Percentiles rank a stretch among this genome's conserved stretches.
phyloP scores from a whole-genome alignment of 495 filamentous ascomycete genomes.

The Xylaria bambusicola region DNA sequence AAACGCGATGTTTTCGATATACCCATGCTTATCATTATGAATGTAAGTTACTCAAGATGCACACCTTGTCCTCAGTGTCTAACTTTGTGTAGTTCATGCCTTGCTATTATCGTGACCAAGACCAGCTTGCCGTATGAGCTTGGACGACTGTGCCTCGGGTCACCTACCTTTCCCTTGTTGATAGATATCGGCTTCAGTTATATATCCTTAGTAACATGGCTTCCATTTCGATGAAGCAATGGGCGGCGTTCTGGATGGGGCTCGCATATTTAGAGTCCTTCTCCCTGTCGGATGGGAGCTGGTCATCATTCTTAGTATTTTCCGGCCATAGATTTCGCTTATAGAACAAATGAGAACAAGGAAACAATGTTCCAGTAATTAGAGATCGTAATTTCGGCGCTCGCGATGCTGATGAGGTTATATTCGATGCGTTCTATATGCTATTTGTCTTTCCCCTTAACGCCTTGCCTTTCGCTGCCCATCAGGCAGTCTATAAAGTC shows the following conservation, averaged over 20 bases:
- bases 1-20: conserved; percentile 98
- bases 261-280: conserved; percentile 28
- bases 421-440: conserved; percentile 13
- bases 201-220: conserved; percentile 15
- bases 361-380: background rate
- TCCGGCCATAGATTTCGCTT: conserved; percentile 25
- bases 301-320: conserved; percentile 26
- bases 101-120: conserved; percentile 51
- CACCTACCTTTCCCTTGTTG: conserved; percentile 10
- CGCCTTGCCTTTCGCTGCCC: conserved; percentile 6
- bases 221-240: conserved; percentile 28
- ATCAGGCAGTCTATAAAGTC: conserved; percentile 1
- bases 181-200: conserved; percentile 15
- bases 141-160: conserved; percentile 1
- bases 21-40: conserved; percentile 96
- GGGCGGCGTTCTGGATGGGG: conserved; percentile 38
- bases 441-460: conserved; percentile 2
- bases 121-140: conserved; percentile 48
- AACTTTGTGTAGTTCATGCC: conserved; percentile 48
- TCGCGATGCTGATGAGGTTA: background rate
- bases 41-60: conserved; percentile 66
- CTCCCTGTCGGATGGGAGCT: conserved; percentile 27
- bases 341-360: conserved; percentile 29
- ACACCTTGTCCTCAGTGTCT: conserved; percentile 16
- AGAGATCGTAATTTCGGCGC: background rate